Conservation (phyloP, 164 flowering plant species). For the Santalum album region DNA sequence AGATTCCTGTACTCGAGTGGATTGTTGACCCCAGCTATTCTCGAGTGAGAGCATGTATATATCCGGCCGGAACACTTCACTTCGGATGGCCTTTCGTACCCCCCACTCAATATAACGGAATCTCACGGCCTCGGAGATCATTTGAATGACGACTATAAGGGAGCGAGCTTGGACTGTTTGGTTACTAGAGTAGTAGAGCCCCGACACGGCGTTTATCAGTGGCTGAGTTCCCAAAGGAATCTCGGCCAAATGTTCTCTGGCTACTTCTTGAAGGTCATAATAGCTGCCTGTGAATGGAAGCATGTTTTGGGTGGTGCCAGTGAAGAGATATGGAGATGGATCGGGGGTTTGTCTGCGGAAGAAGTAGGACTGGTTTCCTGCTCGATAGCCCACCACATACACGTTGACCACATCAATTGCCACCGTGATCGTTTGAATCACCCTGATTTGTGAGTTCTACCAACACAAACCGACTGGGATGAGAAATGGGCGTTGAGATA, state of each 20-base stretch:
- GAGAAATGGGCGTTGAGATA: neutral
- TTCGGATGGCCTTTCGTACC: neutral
- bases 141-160: neutral
- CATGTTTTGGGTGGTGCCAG: neutral
- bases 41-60: neutral
- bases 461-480: neutral
- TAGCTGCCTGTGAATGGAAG: neutral
- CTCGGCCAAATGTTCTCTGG: neutral
- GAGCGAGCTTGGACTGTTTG: neutral
- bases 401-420: neutral
- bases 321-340: too few species aligned
- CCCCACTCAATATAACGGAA: neutral
- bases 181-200: neutral
- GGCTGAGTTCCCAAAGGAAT: neutral
- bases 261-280: neutral
- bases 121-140: neutral
- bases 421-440: neutral
- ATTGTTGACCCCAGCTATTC: neutral
- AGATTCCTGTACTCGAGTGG: neutral
- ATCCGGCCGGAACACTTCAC: neutral
- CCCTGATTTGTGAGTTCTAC: neutral
- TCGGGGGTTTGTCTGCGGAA: too few species aligned
- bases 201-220: neutral
- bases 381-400: neutral
- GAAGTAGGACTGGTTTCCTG: neutral